These are phyloP conservation scores for Salicornia ramosissima DNA, from an alignment of 148 eudicot species.

Conservation along the genomic window DNA sequence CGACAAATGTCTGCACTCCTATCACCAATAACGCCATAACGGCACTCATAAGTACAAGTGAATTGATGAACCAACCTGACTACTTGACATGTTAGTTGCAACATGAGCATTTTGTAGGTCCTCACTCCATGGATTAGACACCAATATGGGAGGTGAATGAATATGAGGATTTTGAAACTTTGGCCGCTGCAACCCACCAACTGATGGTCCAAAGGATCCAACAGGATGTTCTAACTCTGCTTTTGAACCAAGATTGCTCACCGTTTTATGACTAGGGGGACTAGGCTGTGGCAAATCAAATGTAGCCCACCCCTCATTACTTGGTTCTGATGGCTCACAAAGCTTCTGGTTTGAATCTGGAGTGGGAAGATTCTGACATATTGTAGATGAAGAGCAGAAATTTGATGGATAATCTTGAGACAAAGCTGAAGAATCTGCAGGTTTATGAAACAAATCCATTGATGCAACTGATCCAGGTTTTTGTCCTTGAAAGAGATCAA, in stretches of 20 bases:
- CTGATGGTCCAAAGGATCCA: conserved; percentile 25
- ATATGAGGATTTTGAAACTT: conserved; percentile 30
- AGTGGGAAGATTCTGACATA: conserved; percentile 34
- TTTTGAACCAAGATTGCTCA: conserved; percentile 23
- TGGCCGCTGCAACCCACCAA: conserved; percentile 37
- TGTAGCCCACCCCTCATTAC: conserved; percentile 81
- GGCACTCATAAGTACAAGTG: neutral
- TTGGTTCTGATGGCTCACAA: conserved; percentile 29
- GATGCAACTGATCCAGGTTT: conserved; percentile 28
- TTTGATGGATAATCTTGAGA: conserved; percentile 31
- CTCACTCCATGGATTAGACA: conserved; percentile 44
- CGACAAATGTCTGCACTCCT: conserved; percentile 1
- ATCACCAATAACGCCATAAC: neutral
- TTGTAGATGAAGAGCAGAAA: conserved; percentile 29
- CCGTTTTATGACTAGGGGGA: conserved; percentile 23
- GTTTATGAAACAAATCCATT: conserved; percentile 39
- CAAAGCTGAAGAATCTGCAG: conserved; percentile 36
- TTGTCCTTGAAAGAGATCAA: conserved; percentile 50
- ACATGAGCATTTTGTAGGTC: conserved; percentile 31
- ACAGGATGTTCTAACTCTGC: conserved; percentile 28
- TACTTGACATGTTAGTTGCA: conserved; percentile 26
- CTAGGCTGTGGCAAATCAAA: conserved; percentile 56
- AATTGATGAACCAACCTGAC: conserved; percentile 39
- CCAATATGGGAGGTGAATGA: conserved; percentile 28
- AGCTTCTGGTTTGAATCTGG: conserved; percentile 26